These are phyloP conservation scores for Ogataea hybrid DNA, from an alignment of 1,139 yeast species.

Conservation along the genomic window DNA sequence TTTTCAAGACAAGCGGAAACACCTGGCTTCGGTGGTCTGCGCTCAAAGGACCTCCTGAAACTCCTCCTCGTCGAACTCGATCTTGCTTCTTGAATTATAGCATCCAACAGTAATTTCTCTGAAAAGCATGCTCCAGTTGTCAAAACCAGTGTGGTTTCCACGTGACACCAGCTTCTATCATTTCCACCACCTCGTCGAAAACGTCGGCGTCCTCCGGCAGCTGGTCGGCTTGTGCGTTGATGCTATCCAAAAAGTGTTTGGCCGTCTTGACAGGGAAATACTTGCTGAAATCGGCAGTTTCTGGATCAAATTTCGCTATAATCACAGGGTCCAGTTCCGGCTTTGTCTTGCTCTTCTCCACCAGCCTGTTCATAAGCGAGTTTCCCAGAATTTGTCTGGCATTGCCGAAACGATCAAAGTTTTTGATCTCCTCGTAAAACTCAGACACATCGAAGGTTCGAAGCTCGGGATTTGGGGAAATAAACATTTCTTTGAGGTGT, in stretches of 20 bases:
- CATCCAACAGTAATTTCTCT: slow-evolving; percentile 27
- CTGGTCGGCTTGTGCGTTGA: slow-evolving; percentile 19
- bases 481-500: slow-evolving; percentile 18
- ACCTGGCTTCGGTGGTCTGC: slow-evolving; percentile 28
- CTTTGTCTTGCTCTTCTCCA: slow-evolving; percentile 11
- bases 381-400: slow-evolving; percentile 22
- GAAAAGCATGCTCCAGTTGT: slow-evolving; percentile 22
- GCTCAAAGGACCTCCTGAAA: slow-evolving; percentile 21
- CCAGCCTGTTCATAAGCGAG: slow-evolving; percentile 19
- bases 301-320: background rate
- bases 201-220: slow-evolving; percentile 24
- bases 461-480: slow-evolving; percentile 23
- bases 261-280: slow-evolving; percentile 22
- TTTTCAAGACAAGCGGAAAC: slow-evolving; percentile 30
- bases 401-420: slow-evolving; percentile 24
- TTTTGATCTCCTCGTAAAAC: slow-evolving; percentile 23
- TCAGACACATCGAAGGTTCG: slow-evolving; percentile 28
- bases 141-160: slow-evolving; percentile 9
- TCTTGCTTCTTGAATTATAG: slow-evolving; percentile 24
- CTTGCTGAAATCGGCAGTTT: background rate
- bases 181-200: slow-evolving; percentile 29
- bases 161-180: slow-evolving; percentile 27
- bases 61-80: slow-evolving; percentile 31
- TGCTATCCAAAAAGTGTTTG: slow-evolving; percentile 19
- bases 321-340: background rate